Conservation (phyloP, 2,329 filamentous ascomycete genomes). For the Aphanocladium album region DNA sequence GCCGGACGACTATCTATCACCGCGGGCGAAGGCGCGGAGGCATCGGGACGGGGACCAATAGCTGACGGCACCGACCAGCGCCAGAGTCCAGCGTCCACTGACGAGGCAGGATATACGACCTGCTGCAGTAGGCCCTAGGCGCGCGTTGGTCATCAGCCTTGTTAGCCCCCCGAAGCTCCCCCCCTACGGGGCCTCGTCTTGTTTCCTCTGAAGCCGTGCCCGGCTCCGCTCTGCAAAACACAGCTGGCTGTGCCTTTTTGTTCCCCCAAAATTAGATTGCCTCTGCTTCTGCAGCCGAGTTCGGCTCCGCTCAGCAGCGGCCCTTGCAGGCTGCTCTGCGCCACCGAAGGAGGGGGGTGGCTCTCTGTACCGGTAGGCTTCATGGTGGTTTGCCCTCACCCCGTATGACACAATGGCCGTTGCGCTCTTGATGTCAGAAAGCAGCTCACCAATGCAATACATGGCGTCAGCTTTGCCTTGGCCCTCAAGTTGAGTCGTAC, state of each 20-base stretch:
- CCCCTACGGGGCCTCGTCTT: too few relatives aligned
- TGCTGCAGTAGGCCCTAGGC: neutral
- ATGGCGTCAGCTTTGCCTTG: conserved; percentile 1
- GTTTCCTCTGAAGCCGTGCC: too few relatives aligned
- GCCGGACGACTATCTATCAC: too few relatives aligned
- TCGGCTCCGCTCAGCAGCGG: neutral
- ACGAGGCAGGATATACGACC: neutral
- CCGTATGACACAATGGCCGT: neutral
- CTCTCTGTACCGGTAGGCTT: neutral
- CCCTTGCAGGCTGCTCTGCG: neutral
- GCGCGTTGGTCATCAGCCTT: too few relatives aligned
- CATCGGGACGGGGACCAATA: neutral
- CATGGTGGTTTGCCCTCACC: neutral
- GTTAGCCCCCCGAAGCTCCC: too few relatives aligned
- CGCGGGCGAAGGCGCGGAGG: too few relatives aligned
- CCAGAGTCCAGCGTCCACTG: neutral
- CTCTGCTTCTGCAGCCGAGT: conserved; percentile 2
- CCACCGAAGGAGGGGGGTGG: neutral
- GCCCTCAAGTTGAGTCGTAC: neutral
- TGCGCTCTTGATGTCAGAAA: neutral
- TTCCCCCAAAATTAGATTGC: too few relatives aligned
- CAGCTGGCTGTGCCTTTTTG: too few relatives aligned
- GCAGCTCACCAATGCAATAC: conserved; percentile 1
- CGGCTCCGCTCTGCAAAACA: too few relatives aligned
- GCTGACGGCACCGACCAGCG: conserved; percentile 1